phyloP scores from a whole-genome alignment of 345 rosid genomes.

The Populus alba region DNA sequence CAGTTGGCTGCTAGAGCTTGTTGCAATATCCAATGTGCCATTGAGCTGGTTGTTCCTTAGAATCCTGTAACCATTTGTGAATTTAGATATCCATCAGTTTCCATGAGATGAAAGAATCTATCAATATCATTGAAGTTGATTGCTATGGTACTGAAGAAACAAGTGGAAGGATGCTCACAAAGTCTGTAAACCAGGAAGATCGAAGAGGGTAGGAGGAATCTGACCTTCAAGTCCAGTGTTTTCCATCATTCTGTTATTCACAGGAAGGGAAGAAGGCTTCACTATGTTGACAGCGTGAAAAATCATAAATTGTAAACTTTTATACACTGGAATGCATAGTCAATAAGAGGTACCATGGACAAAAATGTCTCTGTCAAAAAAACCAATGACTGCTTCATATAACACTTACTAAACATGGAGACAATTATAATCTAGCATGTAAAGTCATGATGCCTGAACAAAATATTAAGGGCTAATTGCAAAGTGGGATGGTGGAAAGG shows the following conservation, averaged over 20 bases:
- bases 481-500: neutral
- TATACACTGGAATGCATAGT: neutral
- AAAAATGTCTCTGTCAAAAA: too few relatives aligned
- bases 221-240: slow-evolving; percentile 42
- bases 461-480: too few relatives aligned
- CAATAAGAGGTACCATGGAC: neutral
- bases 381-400: neutral
- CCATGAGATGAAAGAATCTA: neutral
- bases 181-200: slow-evolving; percentile 52
- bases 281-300: neutral
- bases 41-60: slow-evolving; percentile 50
- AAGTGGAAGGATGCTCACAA: slow-evolving; percentile 42
- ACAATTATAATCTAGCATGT: neutral
- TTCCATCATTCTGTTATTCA: slow-evolving; percentile 56
- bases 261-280: neutral
- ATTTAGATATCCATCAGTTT: slow-evolving; percentile 5
- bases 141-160: neutral
- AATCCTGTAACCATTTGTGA: slow-evolving; percentile 31
- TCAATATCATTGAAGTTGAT: neutral
- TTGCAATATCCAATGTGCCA: slow-evolving; percentile 53
- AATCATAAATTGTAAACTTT: neutral
- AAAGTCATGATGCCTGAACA: neutral
- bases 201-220: slow-evolving; percentile 55
- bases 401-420: neutral
- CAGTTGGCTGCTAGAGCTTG: slow-evolving; percentile 39